Evolutionary conservation across 768 basidiomycete species (phyloP).

Genomic region (Lentinus brumalis): DNA sequence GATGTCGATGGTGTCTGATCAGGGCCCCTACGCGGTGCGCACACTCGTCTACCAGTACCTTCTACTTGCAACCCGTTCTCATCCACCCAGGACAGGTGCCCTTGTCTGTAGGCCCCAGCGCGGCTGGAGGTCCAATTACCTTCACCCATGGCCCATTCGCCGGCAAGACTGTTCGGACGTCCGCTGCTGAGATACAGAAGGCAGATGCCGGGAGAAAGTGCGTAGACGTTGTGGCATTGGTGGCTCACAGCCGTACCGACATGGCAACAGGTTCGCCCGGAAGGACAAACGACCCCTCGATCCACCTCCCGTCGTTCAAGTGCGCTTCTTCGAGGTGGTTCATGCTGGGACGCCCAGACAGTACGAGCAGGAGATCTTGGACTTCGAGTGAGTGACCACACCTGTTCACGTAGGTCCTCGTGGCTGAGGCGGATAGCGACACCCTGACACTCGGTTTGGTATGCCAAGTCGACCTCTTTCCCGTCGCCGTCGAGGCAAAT

Average conservation of each 20-base stretch:
- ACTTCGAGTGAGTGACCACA: slow-evolving; percentile 20
- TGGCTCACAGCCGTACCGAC: background rate
- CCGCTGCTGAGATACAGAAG: slow-evolving; percentile 10
- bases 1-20: background rate
- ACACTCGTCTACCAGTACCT: background rate
- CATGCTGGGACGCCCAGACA: slow-evolving; percentile 11
- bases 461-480: slow-evolving; percentile 78
- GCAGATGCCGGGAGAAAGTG: slow-evolving; percentile 14
- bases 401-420: background rate
- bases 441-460: slow-evolving; percentile 52
- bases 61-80: background rate
- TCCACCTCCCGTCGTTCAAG: slow-evolving; percentile 29
- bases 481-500: slow-evolving; percentile 36
- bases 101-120: background rate
- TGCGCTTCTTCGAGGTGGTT: slow-evolving; percentile 24
- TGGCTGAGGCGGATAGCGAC: background rate
- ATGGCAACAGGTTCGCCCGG: slow-evolving; percentile 21
- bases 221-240: background rate
- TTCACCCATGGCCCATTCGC: slow-evolving; percentile 7
- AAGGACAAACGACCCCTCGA: slow-evolving; percentile 30
- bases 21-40: background rate
- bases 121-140: background rate
- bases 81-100: background rate
- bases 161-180: background rate
- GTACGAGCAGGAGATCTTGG: slow-evolving; percentile 19